A percentile compares a stretch with the other conserved stretches of the same genome.
These are phyloP conservation scores for Fistulinella prunicolor DNA, from an alignment of 768 basidiomycete genomes.

Conservation along the genomic window DNA sequence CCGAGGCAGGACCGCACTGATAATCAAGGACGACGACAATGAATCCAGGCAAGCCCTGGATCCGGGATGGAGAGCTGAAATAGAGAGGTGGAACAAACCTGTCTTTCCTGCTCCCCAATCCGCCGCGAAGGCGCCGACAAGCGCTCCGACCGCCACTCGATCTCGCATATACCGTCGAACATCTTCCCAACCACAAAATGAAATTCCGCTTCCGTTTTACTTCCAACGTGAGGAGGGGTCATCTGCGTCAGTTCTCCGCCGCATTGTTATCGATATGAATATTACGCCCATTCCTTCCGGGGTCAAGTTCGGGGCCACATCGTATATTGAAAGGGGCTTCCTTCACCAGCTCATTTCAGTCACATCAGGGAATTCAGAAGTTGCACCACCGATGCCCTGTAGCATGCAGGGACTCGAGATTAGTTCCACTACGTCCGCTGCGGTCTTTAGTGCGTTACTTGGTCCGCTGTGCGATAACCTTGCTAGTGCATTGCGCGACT, in stretches of 20 bases:
- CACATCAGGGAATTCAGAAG: conserved; percentile 27
- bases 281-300: conserved; percentile 51
- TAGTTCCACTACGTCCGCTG: conserved; percentile 39
- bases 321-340: conserved; percentile 59
- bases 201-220: conserved; percentile 13
- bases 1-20: conserved; percentile 28
- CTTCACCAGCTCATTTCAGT: conserved; percentile 55
- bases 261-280: conserved; percentile 47
- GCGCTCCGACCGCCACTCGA: conserved; percentile 4
- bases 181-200: conserved; percentile 8
- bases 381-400: conserved; percentile 30
- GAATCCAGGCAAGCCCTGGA: conserved; percentile 41
- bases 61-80: conserved; percentile 35
- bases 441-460: conserved; percentile 44
- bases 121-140: conserved; percentile 1
- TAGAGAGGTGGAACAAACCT: conserved; percentile 31
- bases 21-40: conserved; percentile 45
- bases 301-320: conserved; percentile 45
- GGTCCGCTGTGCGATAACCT: conserved; percentile 47
- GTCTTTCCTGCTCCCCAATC: conserved; percentile 14
- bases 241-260: conserved; percentile 7
- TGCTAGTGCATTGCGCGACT: conserved; percentile 36
- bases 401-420: conserved; percentile 42
- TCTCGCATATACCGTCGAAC: conserved; percentile 15
- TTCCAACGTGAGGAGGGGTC: conserved; percentile 13